A percentile compares a stretch with the other conserved stretches of the same genome.
Conservation (phyloP, 2,329 filamentous ascomycete species). For the Exophiala mesophila region DNA sequence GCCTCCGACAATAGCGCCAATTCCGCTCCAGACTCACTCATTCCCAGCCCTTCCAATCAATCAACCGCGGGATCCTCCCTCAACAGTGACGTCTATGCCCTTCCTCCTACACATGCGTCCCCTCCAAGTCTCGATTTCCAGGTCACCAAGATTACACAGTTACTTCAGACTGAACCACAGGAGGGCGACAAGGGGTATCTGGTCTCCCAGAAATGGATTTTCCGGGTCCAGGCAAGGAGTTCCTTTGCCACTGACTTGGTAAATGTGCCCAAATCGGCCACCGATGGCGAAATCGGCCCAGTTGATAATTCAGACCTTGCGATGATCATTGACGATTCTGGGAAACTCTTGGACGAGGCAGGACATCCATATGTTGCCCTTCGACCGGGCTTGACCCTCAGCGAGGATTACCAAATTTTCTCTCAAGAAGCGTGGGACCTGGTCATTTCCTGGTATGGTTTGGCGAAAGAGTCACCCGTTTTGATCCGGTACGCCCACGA, state of each 20-base stretch:
- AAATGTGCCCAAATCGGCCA: conserved; percentile 54
- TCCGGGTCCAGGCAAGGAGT: conserved; percentile 63
- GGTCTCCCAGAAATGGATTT: conserved; percentile 75
- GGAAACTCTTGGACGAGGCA: conserved; percentile 41
- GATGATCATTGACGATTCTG: conserved; percentile 47
- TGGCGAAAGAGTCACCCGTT: conserved; percentile 62
- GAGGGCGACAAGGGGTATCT: conserved; percentile 73
- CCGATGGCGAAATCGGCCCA: conserved; percentile 65
- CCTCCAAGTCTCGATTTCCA: conserved; percentile 60
- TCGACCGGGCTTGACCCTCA: conserved; percentile 58
- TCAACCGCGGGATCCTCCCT: conserved; percentile 32
- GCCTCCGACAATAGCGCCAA: conserved; percentile 29
- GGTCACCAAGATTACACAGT: conserved; percentile 63
- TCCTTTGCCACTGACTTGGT: conserved; percentile 48
- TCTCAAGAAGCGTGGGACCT: conserved; percentile 76
- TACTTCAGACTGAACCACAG: conserved; percentile 49
- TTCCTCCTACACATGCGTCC: conserved; percentile 25
- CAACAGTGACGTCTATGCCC: conserved; percentile 17
- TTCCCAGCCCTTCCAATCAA: conserved; percentile 37
- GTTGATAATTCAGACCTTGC: conserved; percentile 85
- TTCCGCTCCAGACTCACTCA: conserved; percentile 34
- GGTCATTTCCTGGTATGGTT: conserved; percentile 75
- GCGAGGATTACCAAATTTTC: conserved; percentile 71
- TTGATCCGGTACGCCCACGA: conserved; percentile 76
- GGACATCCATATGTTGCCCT: conserved; percentile 63